Percentiles rank a stretch among this genome's conserved stretches.
Evolutionary conservation across 225 moss, liverwort and hornwort species (phyloP).

Genomic region (Asterella californica): DNA sequence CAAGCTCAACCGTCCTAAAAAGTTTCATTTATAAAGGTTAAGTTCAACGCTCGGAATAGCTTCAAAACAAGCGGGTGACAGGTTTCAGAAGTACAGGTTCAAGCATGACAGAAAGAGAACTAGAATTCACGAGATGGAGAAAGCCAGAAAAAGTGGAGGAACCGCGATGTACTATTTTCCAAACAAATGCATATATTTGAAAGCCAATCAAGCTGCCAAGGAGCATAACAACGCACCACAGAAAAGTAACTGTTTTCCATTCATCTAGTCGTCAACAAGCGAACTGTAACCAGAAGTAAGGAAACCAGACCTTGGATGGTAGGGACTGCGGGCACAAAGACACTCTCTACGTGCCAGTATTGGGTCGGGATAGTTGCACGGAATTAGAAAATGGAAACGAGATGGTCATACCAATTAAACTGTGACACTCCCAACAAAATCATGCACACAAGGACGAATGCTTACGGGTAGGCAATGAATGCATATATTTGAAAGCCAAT

Average conservation of each 20-base stretch:
- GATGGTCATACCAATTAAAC: constrained; percentile 18
- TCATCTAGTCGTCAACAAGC: neutral
- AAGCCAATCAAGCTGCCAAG: neutral
- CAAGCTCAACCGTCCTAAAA: neutral
- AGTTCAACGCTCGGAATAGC: neutral
- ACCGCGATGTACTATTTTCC: too few species aligned
- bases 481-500: neutral
- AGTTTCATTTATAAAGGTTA: neutral
- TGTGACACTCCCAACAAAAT: constrained; percentile 13
- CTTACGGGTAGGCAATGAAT: constrained; percentile 67
- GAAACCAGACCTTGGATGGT: neutral
- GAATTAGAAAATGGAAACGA: neutral
- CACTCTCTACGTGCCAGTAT: neutral
- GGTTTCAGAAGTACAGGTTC: neutral
- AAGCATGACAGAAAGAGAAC: neutral
- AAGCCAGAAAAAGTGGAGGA: too few species aligned
- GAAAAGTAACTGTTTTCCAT: neutral
- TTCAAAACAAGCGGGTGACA: neutral
- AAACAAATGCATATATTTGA: too few species aligned
- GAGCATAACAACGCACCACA: neutral
- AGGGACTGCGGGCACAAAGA: neutral
- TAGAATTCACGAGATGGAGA: too few species aligned
- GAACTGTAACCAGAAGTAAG: neutral
- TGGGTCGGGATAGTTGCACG: neutral
- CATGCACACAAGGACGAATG: constrained; percentile 18